Percentiles rank a stretch among this genome's conserved stretches.
Evolutionary conservation across 306 rosid species (phyloP).

Genomic region (Pyrus betulifolia): DNA sequence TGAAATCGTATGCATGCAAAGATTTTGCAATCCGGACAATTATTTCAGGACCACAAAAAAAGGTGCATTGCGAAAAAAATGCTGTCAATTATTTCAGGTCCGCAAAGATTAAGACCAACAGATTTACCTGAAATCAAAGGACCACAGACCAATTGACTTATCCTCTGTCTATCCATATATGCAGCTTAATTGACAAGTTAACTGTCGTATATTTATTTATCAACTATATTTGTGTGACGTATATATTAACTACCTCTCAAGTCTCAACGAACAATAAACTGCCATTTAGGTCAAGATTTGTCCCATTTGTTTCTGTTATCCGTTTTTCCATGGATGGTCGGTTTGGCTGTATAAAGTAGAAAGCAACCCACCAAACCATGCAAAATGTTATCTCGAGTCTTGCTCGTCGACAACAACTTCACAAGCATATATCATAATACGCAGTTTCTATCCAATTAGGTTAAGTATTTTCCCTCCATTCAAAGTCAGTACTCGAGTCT

Average conservation of each 20-base stretch:
- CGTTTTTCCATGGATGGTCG: not conserved
- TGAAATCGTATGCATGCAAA: not conserved
- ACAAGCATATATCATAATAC: too few species aligned
- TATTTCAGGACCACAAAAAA: not conserved
- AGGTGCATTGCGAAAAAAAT: too few species aligned
- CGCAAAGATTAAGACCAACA: not conserved
- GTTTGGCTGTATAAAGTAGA: not conserved
- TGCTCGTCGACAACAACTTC: not conserved
- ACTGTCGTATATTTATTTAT: too few species aligned
- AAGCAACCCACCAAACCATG: not conserved
- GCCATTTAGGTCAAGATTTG: not conserved
- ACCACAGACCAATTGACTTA: not conserved
- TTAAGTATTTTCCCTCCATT: not conserved
- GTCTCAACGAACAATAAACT: not conserved
- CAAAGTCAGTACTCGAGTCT: not conserved
- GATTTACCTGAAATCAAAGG: not conserved
- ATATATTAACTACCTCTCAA: not conserved
- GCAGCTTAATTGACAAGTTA: not conserved
- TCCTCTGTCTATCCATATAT: too few species aligned
- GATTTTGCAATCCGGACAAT: not conserved
- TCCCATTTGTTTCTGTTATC: not conserved
- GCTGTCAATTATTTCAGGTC: not conserved
- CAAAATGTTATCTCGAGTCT: not conserved
- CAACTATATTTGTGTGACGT: not conserved
- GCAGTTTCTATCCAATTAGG: not conserved